Base-by-base conservation (phyloP, 148 eudicot species). In the Selenicereus undatus region DNA sequence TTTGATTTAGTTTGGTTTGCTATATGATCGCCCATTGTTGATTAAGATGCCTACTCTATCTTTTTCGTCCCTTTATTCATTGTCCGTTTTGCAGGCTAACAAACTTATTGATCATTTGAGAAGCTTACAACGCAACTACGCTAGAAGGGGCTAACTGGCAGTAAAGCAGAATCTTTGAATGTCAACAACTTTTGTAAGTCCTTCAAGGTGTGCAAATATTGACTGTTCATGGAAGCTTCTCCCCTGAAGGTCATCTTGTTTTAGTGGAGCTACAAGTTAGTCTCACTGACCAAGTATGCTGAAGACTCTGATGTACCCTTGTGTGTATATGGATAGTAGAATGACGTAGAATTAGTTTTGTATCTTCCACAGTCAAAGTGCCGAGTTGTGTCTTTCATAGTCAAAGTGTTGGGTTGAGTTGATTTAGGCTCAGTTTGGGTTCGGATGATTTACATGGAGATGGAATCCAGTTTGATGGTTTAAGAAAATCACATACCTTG, bases 81-180 rank as follows among this genome's bases (percentile, higher is more conserved):
- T 75, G 71, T 81, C 21, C 8, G 24, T 27, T 68, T 81, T 85
- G 80, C 88, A 89, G 91, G 91, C 86, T 48, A 80, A 22, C 3
- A 75, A 70, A 72, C 79, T 89, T 77, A 85, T 89, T 51, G 83
- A 70, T 18, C 81, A 77, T 66, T 76, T 89, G 76, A 81, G 88
- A 83, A 83, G 84, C 77, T 75, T 83, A 69, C 85, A 84, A 70
- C 85, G 81, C 71, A 79, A 71, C 78, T 76, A 84, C 74, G 84
- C 80, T 73, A 80, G 86, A 51, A 76, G 85, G 72, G 77, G 81
- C 76, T 85, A 80, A 83, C 78, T 48, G 22, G 71, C 66, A 8
- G 69, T 6, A 3, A 45, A 66, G 75, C 51, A 56, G 66, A 26
- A 80, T 76, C 30, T 73, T 45, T 24, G 29, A 78, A 78, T 62